Evolutionary conservation across 257 asterid species (phyloP).

Genomic region (Solanum stenotomum): DNA sequence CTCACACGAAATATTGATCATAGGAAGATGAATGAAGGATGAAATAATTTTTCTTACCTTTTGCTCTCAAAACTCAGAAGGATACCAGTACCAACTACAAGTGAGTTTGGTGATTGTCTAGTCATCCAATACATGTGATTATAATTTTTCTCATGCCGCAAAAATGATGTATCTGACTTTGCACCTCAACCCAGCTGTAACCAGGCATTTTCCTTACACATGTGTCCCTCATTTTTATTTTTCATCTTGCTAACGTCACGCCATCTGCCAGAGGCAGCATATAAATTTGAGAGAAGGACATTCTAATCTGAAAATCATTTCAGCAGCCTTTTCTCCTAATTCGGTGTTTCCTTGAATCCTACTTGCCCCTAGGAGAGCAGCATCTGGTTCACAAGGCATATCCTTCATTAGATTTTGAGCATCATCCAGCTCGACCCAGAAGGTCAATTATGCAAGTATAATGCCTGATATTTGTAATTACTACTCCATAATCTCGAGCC

Average conservation of each 20-base stretch:
- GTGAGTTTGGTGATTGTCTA: neutral
- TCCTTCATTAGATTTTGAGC: conserved; percentile 57
- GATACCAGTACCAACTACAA: neutral
- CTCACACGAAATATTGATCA: neutral
- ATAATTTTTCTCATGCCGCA: neutral
- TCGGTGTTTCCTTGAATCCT: conserved; percentile 71
- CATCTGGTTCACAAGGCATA: conserved; percentile 88
- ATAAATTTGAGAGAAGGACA: conserved; percentile 11
- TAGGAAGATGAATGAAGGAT: neutral
- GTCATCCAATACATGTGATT: neutral
- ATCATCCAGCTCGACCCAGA: conserved; percentile 78
- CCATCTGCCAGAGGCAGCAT: conserved; percentile 88
- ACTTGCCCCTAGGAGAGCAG: conserved; percentile 92
- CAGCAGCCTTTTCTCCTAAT: conserved; percentile 91
- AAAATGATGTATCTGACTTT: conserved; percentile 58
- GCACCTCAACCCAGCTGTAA: conserved; percentile 88
- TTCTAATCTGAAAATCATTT: conserved; percentile 69
- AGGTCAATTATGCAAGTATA: conserved; percentile 90
- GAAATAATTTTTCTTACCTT: neutral
- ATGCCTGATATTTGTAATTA: conserved; percentile 51
- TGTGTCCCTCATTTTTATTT: conserved; percentile 59
- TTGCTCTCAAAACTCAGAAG: neutral
- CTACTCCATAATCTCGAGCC: conserved; percentile 54
- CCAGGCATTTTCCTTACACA: conserved; percentile 66
- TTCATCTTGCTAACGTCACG: conserved; percentile 60